Percentiles rank a stretch among this genome's conserved stretches.
Evolutionary conservation across 805 yeast genomes (phyloP).

Genomic region (Naumovozyma castellii): DNA sequence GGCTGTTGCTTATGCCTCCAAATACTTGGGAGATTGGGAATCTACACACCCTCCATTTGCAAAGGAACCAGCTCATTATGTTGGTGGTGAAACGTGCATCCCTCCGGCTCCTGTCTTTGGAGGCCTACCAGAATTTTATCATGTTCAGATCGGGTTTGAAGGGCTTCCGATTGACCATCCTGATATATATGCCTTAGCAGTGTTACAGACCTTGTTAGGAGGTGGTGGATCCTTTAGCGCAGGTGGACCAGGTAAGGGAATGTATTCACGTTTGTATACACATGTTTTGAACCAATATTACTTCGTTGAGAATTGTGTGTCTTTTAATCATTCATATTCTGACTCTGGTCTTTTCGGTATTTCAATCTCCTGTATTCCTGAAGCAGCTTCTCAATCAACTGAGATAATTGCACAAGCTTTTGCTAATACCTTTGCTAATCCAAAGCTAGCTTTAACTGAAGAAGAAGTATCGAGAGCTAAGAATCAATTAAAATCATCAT

Average conservation of each 20-base stretch:
- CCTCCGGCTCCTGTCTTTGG: constrained; percentile 51
- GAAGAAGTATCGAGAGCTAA: constrained; percentile 82
- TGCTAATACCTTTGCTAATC: constrained; percentile 39
- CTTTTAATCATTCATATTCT: constrained; percentile 82
- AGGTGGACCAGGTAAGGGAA: constrained; percentile 98
- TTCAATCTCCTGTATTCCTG: constrained; percentile 73
- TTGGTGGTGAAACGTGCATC: constrained; percentile 49
- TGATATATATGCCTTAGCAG: constrained; percentile 84
- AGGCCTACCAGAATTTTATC: constrained; percentile 68
- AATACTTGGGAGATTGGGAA: constrained; percentile 56
- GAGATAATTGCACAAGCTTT: constrained; percentile 68
- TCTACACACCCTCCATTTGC: constrained; percentile 20
- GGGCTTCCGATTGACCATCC: constrained; percentile 76
- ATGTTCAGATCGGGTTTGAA: constrained; percentile 80
- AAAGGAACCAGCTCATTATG: constrained; percentile 38
- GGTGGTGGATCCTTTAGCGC: constrained; percentile 98
- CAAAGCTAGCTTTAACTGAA: constrained; percentile 53
- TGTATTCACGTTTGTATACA: constrained; percentile 90
- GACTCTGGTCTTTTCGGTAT: constrained; percentile 91
- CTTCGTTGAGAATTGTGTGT: constrained; percentile 77
- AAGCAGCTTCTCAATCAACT: constrained; percentile 75
- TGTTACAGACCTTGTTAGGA: constrained; percentile 81
- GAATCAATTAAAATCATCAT: constrained; percentile 77
- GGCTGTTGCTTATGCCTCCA: constrained; percentile 56
- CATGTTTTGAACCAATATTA: constrained; percentile 86